Base-by-base conservation (phyloP, 805 yeast genomes). In the Kuraishia piskuri region DNA sequence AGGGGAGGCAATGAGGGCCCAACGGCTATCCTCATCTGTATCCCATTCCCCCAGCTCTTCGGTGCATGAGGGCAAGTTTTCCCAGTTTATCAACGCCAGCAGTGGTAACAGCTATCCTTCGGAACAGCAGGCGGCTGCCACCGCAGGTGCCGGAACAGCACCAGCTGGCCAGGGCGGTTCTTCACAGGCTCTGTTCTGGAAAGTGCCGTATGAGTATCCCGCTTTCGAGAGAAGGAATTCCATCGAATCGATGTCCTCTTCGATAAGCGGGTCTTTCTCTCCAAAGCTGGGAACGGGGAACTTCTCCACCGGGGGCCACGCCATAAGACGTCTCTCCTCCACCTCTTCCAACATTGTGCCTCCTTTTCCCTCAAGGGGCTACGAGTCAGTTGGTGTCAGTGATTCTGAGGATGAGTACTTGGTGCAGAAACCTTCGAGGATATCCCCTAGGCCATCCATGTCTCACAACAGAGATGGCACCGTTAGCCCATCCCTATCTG, bases 181-280 rank as follows among this genome's bases (percentile, higher is more conserved):
- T 3, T 19, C 22, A 2, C 52, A 50, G 37, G 48, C 62, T 2
- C 58, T 68, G 46, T 79, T 81, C 63, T 81, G 86, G 86, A 81
- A 79, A 59, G 85, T 79, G 3, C 85, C 85, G 6, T 78, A 78
- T 60, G 82, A 79, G 56, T 75, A 79, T 76, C 83, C 84, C 0
- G 53, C 58, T 25, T 59, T 50, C 54, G 62, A 69, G 25, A 61
- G 79, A 48, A 63, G 81, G 50, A 71, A 73, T 2, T 78, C 83
- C 1, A 64, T 77, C 3, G 84, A 79, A 55, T 78, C 83, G 2
- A 61, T 78, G 3, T 68, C 77, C 46, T 78, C 83, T 0, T 72
- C 75, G 17, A 71, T 77, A 36, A 72, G 77, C 40, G 69, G 69
- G 14, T 37, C 49, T n/a, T 48, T 40, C 22, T 50, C 52, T 14